Evolutionary conservation across 495 filamentous ascomycete genomes (phyloP).

Genomic region (Trichoderma virens): DNA sequence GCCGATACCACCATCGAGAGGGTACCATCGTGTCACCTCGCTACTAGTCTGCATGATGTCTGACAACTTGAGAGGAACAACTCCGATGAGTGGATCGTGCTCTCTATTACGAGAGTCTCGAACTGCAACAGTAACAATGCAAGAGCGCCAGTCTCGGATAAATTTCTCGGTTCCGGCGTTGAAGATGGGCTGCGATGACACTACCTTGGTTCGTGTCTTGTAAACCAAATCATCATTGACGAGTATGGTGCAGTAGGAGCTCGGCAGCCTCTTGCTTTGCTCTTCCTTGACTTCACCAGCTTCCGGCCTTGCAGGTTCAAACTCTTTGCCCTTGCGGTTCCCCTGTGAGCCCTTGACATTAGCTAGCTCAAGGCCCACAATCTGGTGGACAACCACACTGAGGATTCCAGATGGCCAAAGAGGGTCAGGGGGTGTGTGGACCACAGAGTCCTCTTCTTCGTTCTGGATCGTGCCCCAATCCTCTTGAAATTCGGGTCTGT

Average conservation of each 20-base stretch:
- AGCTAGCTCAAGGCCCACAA: slow-evolving; percentile 83
- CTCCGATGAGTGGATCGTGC: slow-evolving; percentile 89
- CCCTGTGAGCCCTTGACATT: slow-evolving; percentile 68
- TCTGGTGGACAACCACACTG: slow-evolving; percentile 81
- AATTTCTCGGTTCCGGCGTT: slow-evolving; percentile 93
- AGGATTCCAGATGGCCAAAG: slow-evolving; percentile 87
- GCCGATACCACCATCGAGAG: slow-evolving; percentile 56
- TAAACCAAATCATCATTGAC: slow-evolving; percentile 89
- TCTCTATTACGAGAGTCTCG: slow-evolving; percentile 81
- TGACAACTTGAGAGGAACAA: slow-evolving; percentile 78
- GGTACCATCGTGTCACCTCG: slow-evolving; percentile 59
- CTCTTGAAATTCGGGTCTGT: slow-evolving; percentile 74
- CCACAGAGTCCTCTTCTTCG: slow-evolving; percentile 70
- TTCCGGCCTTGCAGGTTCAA: slow-evolving; percentile 76
- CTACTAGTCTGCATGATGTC: slow-evolving; percentile 80
- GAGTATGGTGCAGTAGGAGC: slow-evolving; percentile 83
- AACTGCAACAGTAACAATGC: slow-evolving; percentile 78
- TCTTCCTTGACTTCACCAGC: slow-evolving; percentile 80
- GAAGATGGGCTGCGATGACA: slow-evolving; percentile 91
- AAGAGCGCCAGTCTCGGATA: slow-evolving; percentile 86
- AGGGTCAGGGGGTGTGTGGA: slow-evolving; percentile 86
- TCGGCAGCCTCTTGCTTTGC: slow-evolving; percentile 66
- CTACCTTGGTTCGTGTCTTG: slow-evolving; percentile 81
- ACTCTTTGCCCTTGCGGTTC: slow-evolving; percentile 72
- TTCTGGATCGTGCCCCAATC: slow-evolving; percentile 75